phyloP scores from a whole-genome alignment of 805 yeast genomes.

The Candida parachauliodes region DNA sequence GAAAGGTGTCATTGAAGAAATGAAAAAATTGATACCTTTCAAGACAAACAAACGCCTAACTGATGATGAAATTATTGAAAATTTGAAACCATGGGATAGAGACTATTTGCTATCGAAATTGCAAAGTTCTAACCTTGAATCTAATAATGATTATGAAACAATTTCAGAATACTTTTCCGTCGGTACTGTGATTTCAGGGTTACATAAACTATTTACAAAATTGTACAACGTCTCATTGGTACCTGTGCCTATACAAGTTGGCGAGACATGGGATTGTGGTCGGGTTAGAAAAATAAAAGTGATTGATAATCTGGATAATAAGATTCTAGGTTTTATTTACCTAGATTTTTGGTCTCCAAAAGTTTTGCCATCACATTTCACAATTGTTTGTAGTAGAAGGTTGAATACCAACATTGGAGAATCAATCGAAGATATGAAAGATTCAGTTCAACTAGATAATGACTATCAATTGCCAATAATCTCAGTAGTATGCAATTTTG shows the following conservation, averaged over 20 bases:
- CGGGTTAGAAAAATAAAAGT: conserved; percentile 84
- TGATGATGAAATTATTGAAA: conserved; percentile 29
- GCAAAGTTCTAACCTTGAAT: conserved; percentile 13
- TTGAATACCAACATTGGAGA: conserved; percentile 50
- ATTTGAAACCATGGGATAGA: conserved; percentile 87
- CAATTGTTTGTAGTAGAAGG: conserved; percentile 89
- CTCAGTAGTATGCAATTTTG: conserved; percentile 82
- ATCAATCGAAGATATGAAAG: conserved; percentile 16
- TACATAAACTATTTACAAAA: conserved; percentile 62
- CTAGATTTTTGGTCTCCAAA: conserved; percentile 80
- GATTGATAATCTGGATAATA: conserved; percentile 43
- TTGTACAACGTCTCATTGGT: conserved; percentile 76
- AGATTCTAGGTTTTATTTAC: conserved; percentile 74
- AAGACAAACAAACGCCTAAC: conserved; percentile 14
- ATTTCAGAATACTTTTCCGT: conserved; percentile 75
- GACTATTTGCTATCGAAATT: conserved; percentile 48
- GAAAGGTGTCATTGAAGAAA: conserved; percentile 54
- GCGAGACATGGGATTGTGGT: conserved; percentile 79
- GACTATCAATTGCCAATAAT: conserved; percentile 83
- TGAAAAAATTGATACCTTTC: conserved; percentile 42
- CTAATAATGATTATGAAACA: conserved; percentile 34
- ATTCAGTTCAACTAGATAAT: conserved; percentile 36
- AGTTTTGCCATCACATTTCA: conserved; percentile 90
- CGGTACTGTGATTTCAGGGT: conserved; percentile 82
- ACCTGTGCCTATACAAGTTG: conserved; percentile 58